Evolutionary conservation across 2,329 filamentous ascomycete species (phyloP), one percentile per base, ranked within the genome.

Genomic region (Apiospora marii): DNA sequence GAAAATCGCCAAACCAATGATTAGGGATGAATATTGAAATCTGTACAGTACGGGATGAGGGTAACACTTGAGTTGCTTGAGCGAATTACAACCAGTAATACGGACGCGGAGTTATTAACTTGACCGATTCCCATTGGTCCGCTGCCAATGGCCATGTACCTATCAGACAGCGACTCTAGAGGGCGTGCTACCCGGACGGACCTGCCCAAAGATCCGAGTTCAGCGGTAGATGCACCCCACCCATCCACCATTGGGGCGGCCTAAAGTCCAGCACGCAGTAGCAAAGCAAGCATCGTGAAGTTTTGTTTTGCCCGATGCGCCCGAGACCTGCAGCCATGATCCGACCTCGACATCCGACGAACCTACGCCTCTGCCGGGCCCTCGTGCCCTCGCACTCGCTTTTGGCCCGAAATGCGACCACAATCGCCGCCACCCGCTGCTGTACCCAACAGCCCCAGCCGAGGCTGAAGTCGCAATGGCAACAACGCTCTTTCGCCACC

Each of bases 341-440:
- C 41, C 44, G 67, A 37, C 67, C 67, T 68, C 67, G 67, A 68
- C 67, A 68, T 68, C 43, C 44, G 67, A 44, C 67, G 14, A 68
- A 68, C 41, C 16, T 68, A 48, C 67, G 67, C 67, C 27, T 48
- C 67, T 16, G n/a, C 44, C 43, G 67, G 67, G n/a, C 43, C 7
- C 41, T 48, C 34, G 30, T 22, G 10, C 58, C 58, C 34, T 64
- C 58, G 58, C 58, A 13, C 58, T 64, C 58, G 58, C 34, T 64
- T 37, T 10, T 30, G 34, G 34, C 30, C 34, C 58, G 34, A 64
- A 41, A 64, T 41, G 30, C 58, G 58, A 64, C 34, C 22, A 24
- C 58, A n/a, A 41, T n/a, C n/a, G 53, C 53, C 30, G 8, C 16
- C 53, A 37, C n/a, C 3, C 22, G 14, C 5, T 46, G 24, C 37